A percentile compares a stretch with the other conserved stretches of the same genome.
These are phyloP conservation scores for Prunus mira DNA, from an alignment of 306 rosid species.

Conservation along the genomic window DNA sequence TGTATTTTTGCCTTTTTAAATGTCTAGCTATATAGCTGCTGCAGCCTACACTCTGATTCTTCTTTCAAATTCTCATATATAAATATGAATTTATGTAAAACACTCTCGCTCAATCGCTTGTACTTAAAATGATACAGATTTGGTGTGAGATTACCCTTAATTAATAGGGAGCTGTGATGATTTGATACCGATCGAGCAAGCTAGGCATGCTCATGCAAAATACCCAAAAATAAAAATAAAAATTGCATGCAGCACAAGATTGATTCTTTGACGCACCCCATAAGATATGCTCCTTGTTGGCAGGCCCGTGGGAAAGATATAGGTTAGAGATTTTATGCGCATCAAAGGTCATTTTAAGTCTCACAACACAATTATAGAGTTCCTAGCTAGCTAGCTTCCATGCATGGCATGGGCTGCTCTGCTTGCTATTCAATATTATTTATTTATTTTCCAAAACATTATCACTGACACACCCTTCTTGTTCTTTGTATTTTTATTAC, in stretches of 20 bases:
- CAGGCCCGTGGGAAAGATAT: conserved; percentile 14
- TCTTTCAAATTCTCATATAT: too few species aligned
- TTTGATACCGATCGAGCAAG: neutral
- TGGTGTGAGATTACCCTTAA: neutral
- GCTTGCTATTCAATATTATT: neutral
- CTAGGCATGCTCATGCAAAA: neutral
- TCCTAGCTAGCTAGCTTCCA: neutral
- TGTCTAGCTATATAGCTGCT: too few species aligned
- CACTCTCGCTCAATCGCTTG: too few species aligned
- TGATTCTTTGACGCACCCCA: conserved; percentile 52
- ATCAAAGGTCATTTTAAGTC: neutral
- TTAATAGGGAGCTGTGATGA: neutral
- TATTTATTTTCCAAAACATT: neutral
- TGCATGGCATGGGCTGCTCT: neutral
- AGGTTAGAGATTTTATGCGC: conserved; percentile 38
- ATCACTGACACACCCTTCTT: neutral
- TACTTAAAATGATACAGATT: neutral
- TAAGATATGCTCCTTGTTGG: conserved; percentile 47
- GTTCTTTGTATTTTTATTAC: neutral
- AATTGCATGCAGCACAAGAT: conserved; percentile 23
- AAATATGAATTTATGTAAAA: too few species aligned
- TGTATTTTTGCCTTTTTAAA: neutral
- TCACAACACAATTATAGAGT: conserved; percentile 2
- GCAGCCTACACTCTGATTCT: too few species aligned
- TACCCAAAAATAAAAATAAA: too few species aligned